These are phyloP conservation scores for Kodamaea neixiangensis DNA, from an alignment of 805 yeast species.

Conservation along the genomic window DNA sequence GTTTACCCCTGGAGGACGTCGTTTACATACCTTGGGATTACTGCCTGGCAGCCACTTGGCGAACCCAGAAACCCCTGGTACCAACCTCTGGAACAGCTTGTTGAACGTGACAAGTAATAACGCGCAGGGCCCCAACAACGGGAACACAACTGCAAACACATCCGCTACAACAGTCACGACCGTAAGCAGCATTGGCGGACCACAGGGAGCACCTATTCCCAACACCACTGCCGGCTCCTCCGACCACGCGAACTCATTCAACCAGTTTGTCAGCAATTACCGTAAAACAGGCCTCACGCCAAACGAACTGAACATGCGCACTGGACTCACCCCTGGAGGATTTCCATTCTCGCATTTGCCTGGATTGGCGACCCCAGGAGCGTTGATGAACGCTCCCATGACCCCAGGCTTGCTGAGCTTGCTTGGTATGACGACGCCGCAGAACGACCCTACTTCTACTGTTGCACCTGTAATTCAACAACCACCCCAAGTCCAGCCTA, in stretches of 20 bases:
- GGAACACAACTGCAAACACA: background rate
- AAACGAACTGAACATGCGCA: constrained; percentile 68
- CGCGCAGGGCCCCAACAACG: constrained; percentile 5
- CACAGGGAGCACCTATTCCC: constrained; percentile 6
- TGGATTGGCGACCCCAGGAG: constrained; percentile 42
- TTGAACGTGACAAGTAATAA: constrained; percentile 38
- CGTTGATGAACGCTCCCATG: constrained; percentile 43
- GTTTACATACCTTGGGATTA: constrained; percentile 53
- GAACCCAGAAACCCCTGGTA: constrained; percentile 55
- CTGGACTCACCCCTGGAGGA: constrained; percentile 73
- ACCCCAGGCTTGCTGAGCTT: constrained; percentile 50
- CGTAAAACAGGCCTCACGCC: constrained; percentile 69
- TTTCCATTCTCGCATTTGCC: constrained; percentile 39
- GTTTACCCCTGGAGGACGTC: constrained; percentile 61
- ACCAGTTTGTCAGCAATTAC: constrained; percentile 31
- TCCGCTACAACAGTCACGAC: constrained; percentile 3
- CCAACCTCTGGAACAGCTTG: constrained; percentile 49
- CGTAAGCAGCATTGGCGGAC: constrained; percentile 3
- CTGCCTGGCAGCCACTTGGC: constrained; percentile 46
- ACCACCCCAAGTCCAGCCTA: constrained; percentile 9
- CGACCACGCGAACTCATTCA: constrained; percentile 17
- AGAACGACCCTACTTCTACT: background rate
- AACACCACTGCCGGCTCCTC: background rate
- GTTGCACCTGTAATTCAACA: background rate
- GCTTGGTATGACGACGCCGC: constrained; percentile 28